Percentiles rank a stretch among this genome's conserved stretches.
phyloP scores from a whole-genome alignment of 2,329 filamentous ascomycete genomes.

The Ramularia endophylla region DNA sequence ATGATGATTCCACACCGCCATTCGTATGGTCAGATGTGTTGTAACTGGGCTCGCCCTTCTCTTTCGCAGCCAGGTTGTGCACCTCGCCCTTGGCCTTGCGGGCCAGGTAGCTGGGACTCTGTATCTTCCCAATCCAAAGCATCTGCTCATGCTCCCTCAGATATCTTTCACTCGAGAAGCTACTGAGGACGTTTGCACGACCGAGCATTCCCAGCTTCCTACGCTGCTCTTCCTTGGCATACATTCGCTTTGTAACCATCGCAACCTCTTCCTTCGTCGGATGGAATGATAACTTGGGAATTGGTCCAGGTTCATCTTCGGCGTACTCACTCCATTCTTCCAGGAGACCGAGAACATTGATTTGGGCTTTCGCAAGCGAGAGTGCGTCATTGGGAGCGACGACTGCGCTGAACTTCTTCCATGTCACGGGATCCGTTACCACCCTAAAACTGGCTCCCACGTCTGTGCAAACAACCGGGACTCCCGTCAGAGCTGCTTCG shows the following conservation, averaged over 20 bases:
- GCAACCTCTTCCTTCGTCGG: conserved; percentile 48
- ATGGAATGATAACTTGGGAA: conserved; percentile 42
- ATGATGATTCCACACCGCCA: too few species aligned
- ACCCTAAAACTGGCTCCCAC: conserved; percentile 52
- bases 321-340: conserved; percentile 57
- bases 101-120: conserved; percentile 14
- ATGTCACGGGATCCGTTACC: conserved; percentile 47
- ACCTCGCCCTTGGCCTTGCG: too few species aligned
- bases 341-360: conserved; percentile 56
- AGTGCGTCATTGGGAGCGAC: conserved; percentile 59
- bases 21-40: too few species aligned
- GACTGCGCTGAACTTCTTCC: conserved; percentile 52
- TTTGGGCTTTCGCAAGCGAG: conserved; percentile 55
- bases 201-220: conserved; percentile 54
- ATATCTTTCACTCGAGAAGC: conserved; percentile 54
- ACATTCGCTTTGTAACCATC: conserved; percentile 52
- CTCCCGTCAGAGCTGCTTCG: conserved; percentile 42
- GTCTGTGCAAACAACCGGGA: conserved; percentile 42
- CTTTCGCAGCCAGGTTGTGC: too few species aligned
- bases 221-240: conserved; percentile 53
- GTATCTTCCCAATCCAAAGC: conserved; percentile 22
- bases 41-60: too few species aligned
- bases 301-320: conserved; percentile 39
- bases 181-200: conserved; percentile 53
- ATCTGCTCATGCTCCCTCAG: conserved; percentile 39